phyloP scores from a whole-genome alignment of 106 monocot genomes.

The Apostasia ramifera region DNA sequence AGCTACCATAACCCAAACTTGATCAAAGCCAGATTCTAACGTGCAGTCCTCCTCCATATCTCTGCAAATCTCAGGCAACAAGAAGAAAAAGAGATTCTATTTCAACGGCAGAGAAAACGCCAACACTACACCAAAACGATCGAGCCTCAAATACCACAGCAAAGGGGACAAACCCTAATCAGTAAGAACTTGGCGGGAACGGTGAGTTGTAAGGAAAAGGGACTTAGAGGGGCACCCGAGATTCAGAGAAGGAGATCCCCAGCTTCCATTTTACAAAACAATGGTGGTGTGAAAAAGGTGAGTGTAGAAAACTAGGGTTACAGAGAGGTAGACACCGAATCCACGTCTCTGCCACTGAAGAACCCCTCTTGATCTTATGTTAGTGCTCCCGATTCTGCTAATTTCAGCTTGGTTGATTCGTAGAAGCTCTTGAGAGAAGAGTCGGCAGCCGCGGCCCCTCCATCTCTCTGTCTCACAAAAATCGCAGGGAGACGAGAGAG shows the following conservation, averaged over 20 bases:
- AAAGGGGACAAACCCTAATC: constrained; percentile 8
- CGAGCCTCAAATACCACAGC: not conserved
- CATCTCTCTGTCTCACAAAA: constrained; percentile 5
- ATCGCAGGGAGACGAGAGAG: constrained; percentile 7
- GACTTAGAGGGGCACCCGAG: not conserved
- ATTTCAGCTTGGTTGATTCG: constrained; percentile 2
- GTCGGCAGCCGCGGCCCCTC: not conserved
- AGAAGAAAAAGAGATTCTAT: not conserved
- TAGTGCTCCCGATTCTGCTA: not conserved
- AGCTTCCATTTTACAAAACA: constrained; percentile 10
- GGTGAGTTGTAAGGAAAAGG: not conserved
- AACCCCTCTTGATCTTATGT: not conserved
- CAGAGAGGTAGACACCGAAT: constrained; percentile 1
- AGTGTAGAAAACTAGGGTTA: not conserved
- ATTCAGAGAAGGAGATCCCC: not conserved
- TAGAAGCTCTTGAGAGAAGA: constrained; percentile 4
- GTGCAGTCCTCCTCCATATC: constrained; percentile 22
- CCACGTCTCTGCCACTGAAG: not conserved
- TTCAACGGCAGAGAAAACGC: not conserved
- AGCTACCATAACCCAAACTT: not conserved
- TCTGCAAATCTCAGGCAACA: not conserved
- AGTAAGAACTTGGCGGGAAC: not conserved
- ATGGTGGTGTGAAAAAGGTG: not conserved
- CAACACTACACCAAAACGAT: not conserved
- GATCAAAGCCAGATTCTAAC: not conserved